Conservation (phyloP, 305 asterid species). For the Ruellia speciosa region DNA sequence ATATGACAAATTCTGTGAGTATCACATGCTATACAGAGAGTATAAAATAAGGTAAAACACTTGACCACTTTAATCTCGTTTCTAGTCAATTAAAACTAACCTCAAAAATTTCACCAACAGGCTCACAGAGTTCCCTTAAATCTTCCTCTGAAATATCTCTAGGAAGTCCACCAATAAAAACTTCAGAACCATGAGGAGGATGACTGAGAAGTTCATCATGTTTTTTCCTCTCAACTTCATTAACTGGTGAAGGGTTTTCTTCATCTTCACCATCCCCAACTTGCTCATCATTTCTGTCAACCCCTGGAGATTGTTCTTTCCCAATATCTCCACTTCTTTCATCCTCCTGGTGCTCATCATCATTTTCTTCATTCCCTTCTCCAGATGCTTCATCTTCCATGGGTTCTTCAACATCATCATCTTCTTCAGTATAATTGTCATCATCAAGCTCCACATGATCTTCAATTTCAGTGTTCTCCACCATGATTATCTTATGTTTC, state of each 20-base stretch:
- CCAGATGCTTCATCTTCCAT: conserved; percentile 64
- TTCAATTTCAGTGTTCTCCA: conserved; percentile 71
- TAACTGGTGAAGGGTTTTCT: conserved; percentile 35
- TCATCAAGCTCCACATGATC: conserved; percentile 90
- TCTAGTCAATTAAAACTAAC: conserved; percentile 31
- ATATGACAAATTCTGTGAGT: neutral
- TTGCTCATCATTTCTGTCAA: conserved; percentile 30
- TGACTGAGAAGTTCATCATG: conserved; percentile 65
- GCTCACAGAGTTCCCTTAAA: conserved; percentile 68
- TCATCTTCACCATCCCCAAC: conserved; percentile 38
- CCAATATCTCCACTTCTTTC: conserved; percentile 44
- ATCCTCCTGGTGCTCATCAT: conserved; percentile 51
- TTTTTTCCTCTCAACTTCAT: conserved; percentile 37
- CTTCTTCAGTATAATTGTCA: conserved; percentile 77
- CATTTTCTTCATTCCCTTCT: conserved; percentile 57
- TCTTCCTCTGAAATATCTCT: conserved; percentile 74
- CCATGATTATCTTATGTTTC: conserved; percentile 43
- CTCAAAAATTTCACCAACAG: conserved; percentile 71
- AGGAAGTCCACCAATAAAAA: conserved; percentile 88
- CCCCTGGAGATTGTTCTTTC: conserved; percentile 48
- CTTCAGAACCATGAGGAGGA: conserved; percentile 93
- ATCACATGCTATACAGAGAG: neutral
- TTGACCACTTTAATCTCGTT: neutral
- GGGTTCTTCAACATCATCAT: conserved; percentile 66
- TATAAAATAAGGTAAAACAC: neutral